Percentiles rank a stretch among this genome's conserved stretches.
Evolutionary conservation across 2,329 filamentous ascomycete genomes (phyloP).

Genomic region (Ilyonectria destructans): DNA sequence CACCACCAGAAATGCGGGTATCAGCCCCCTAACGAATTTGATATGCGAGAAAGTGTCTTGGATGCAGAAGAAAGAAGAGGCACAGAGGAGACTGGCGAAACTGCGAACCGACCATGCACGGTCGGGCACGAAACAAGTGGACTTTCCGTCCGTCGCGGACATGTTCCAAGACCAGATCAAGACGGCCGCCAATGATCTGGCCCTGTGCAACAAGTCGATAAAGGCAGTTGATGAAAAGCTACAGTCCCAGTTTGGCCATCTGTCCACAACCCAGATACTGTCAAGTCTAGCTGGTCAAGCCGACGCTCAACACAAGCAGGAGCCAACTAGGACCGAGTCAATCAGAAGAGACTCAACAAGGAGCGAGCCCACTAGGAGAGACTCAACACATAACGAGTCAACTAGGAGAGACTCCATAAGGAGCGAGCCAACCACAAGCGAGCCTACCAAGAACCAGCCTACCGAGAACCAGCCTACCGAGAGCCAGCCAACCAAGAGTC

Average conservation of each 20-base stretch:
- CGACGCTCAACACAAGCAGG: slow-evolving; percentile 1
- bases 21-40: slow-evolving; percentile 38
- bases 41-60: slow-evolving; percentile 45
- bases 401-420: too few species aligned
- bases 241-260: slow-evolving; percentile 12
- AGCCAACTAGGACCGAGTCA: slow-evolving; percentile 9
- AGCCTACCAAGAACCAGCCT: too few species aligned
- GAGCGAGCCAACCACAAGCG: too few species aligned
- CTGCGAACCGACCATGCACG: slow-evolving; percentile 36
- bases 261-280: slow-evolving; percentile 18
- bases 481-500: slow-evolving; percentile 10
- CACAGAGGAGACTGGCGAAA: slow-evolving; percentile 39
- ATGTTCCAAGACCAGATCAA: slow-evolving; percentile 39
- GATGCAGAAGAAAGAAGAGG: slow-evolving; percentile 37
- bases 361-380: not conserved
- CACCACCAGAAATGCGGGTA: not conserved
- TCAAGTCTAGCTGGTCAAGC: slow-evolving; percentile 25
- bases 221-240: slow-evolving; percentile 29
- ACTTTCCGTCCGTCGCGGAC: slow-evolving; percentile 43
- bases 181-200: slow-evolving; percentile 24
- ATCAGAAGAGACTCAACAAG: too few species aligned
- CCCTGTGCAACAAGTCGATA: slow-evolving; percentile 26
- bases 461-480: too few species aligned
- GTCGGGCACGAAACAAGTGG: slow-evolving; percentile 34
- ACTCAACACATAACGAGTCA: too few species aligned